phyloP scores from a whole-genome alignment of 305 asterid genomes.

The Fraxinus xanthoxyloides region DNA sequence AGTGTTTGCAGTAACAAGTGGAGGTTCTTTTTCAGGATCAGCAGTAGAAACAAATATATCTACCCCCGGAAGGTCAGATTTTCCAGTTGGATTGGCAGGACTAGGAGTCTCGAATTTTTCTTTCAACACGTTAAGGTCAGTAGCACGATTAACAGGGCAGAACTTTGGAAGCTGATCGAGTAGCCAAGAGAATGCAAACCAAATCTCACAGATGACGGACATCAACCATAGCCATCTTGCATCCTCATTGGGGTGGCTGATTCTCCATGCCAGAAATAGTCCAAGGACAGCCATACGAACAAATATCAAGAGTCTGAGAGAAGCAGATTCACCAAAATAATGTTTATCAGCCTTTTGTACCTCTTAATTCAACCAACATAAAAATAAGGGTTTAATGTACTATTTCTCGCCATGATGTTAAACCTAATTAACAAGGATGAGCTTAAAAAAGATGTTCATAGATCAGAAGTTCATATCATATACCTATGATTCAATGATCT shows the following conservation, averaged over 20 bases:
- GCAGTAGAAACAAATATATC: slow-evolving; percentile 34
- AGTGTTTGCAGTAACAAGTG: slow-evolving; percentile 30
- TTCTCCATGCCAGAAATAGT: slow-evolving; percentile 23
- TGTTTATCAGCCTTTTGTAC: slow-evolving; percentile 16
- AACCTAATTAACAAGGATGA: neutral
- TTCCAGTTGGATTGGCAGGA: slow-evolving; percentile 26
- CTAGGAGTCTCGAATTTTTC: slow-evolving; percentile 27
- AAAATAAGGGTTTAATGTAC: neutral
- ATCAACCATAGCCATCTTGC: slow-evolving; percentile 34
- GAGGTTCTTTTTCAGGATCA: slow-evolving; percentile 34
- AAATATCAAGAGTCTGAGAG: slow-evolving; percentile 27
- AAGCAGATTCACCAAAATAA: neutral
- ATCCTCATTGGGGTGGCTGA: slow-evolving; percentile 23
- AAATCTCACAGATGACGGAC: slow-evolving; percentile 27
- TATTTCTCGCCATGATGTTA: neutral
- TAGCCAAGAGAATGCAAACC: slow-evolving; percentile 35
- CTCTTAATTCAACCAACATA: neutral
- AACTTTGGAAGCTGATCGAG: slow-evolving; percentile 31
- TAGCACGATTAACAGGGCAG: slow-evolving; percentile 30
- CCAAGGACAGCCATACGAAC: slow-evolving; percentile 29
- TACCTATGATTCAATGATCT: neutral
- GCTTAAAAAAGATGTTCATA: neutral
- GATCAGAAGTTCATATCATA: neutral
- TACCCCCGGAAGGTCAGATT: slow-evolving; percentile 31
- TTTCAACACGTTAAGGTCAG: slow-evolving; percentile 26